phyloP scores from a whole-genome alignment of 257 asterid genomes.

The Verbena officinalis region DNA sequence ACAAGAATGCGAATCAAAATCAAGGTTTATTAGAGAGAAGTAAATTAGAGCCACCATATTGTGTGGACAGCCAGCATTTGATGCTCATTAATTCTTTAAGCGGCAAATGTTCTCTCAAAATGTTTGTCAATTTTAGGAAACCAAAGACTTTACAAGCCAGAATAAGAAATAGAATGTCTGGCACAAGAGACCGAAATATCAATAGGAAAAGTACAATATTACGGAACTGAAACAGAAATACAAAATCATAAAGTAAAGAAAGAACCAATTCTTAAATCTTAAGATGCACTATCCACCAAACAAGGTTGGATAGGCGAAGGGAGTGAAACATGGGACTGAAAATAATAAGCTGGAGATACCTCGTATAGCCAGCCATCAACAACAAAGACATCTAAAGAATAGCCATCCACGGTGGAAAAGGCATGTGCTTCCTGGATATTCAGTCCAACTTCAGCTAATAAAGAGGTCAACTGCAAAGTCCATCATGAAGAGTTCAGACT shows the following conservation, averaged over 20 bases:
- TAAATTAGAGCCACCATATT: not conserved
- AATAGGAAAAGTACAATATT: not conserved
- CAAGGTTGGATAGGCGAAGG: not conserved
- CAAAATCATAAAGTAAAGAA: slow-evolving; percentile 9
- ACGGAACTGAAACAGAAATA: slow-evolving; percentile 11
- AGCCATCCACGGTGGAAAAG: slow-evolving; percentile 95
- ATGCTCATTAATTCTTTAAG: not conserved
- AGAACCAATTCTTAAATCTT: not conserved
- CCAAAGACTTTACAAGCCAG: slow-evolving; percentile 6
- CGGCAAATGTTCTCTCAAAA: not conserved
- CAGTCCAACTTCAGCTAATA: slow-evolving; percentile 90
- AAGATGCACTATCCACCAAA: not conserved
- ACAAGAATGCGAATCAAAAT: not conserved
- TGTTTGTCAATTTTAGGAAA: not conserved
- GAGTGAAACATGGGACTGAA: slow-evolving; percentile 12
- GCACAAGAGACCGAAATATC: not conserved
- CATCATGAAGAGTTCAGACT: slow-evolving; percentile 37
- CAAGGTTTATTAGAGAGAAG: not conserved
- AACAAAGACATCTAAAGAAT: slow-evolving; percentile 92
- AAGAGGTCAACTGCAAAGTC: slow-evolving; percentile 84
- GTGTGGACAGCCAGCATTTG: not conserved
- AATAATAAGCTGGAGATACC: slow-evolving; percentile 46
- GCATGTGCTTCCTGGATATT: slow-evolving; percentile 99
- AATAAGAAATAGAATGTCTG: slow-evolving; percentile 7
- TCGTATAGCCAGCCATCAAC: slow-evolving; percentile 97